Evolutionary conservation across 805 yeast genomes (phyloP), one percentile per base, ranked within the genome.

Genomic region (Grigorovia transvaalensis): DNA sequence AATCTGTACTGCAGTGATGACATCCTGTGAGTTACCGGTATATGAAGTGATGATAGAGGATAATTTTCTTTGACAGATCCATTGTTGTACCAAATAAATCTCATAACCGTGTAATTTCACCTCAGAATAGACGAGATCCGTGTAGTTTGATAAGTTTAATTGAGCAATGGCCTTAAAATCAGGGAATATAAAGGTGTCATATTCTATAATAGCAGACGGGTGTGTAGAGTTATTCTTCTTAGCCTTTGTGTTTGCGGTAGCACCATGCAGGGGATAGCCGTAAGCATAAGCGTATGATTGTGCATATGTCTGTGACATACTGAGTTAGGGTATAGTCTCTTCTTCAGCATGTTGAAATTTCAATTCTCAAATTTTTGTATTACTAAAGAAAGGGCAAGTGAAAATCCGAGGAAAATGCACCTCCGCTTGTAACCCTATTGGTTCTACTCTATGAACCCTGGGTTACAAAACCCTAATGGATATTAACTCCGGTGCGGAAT

Each of bases 1-100:
- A 17, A 86, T 76, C 53, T 82, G 75, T 40, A 78, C 78, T 1
- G 83, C 95, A 19, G 72, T 67, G 0, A 89, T 76, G 20, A 69
- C 69, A 57, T 88, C 86, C 17, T 73, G 73, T 7, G 78, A 62
- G 62, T 88, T 86, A 2, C 99, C 99, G 0, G 99, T 93, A 64
- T 77, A 93, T 0, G 91, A 80, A 1, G 93, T 80, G n/a, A 91
- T 82, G 4, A 85, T 74, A 1, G 85, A 75, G 30, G 87, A 82
- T n/a, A 80, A 70, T 46, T 77, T 74, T 44, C 99, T 73, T 54
- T 82, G 83, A 30, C 84, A 74, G 2, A 86, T 83, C 99, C 99
- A 93, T 65, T 91, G 97, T 65, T 93, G 98, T 12, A 91, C 96
- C 40, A 93, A 72, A 64, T 93, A 93, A 13, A 86, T 77, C 67